A percentile compares a stretch with the other conserved stretches of the same genome.
These are phyloP conservation scores for Apiosordaria backusii DNA, from an alignment of 495 filamentous ascomycete species.

Conservation along the genomic window DNA sequence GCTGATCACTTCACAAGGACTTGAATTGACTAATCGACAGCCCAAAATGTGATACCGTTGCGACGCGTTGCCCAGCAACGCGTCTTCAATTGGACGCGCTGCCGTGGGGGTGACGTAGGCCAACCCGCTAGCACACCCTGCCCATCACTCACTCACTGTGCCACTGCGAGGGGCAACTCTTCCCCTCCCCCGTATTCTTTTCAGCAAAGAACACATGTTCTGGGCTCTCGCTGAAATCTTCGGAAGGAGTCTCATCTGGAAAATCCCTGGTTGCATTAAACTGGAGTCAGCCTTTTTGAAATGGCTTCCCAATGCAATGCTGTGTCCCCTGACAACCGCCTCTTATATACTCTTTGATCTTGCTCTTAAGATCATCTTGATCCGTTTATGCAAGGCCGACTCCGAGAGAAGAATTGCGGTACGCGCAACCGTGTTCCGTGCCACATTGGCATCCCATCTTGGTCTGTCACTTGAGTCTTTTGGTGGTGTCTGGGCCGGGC, in stretches of 20 bases:
- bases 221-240: background rate
- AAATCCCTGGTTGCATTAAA: background rate
- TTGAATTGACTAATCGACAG: background rate
- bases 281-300: background rate
- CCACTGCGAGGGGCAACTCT: background rate
- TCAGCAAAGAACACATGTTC: too few relatives aligned
- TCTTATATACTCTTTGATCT: background rate
- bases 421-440: background rate
- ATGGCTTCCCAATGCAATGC: background rate
- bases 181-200: too few relatives aligned
- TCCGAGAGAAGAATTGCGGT: background rate
- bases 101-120: background rate
- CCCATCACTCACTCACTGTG: background rate
- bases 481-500: background rate
- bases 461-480: too few relatives aligned
- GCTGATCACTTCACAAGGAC: background rate
- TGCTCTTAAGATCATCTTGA: background rate
- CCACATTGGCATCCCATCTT: background rate
- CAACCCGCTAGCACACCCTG: background rate
- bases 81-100: background rate
- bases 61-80: background rate
- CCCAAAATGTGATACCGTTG: background rate
- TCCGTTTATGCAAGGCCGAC: background rate
- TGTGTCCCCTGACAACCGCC: background rate
- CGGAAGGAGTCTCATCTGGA: background rate